These are phyloP conservation scores for Melaleuca alternifolia DNA, from an alignment of 345 rosid species.

Conservation along the genomic window DNA sequence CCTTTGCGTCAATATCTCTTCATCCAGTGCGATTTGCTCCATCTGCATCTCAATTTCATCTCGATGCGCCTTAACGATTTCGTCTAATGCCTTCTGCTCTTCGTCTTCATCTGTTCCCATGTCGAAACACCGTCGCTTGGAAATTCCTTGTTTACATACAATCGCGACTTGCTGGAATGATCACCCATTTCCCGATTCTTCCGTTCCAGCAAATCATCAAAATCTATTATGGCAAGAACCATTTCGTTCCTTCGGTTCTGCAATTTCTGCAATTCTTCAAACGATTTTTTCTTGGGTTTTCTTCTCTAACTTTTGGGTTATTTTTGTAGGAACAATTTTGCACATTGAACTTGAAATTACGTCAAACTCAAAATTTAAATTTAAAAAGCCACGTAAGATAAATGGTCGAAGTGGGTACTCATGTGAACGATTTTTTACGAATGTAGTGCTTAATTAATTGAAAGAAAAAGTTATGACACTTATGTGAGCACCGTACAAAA, in stretches of 20 bases:
- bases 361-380: no score
- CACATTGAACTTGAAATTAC: no score
- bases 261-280: constrained; percentile 66
- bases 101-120: constrained; percentile 57
- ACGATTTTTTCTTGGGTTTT: constrained; percentile 64
- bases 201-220: constrained; percentile 62
- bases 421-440: no score
- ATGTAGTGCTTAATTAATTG: no score
- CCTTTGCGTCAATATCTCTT: constrained; percentile 88
- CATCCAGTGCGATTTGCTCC: constrained; percentile 93
- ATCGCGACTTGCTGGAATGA: constrained; percentile 15
- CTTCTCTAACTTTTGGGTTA: constrained; percentile 56
- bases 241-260: constrained; percentile 83
- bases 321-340: no score
- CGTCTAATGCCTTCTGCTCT: constrained; percentile 78
- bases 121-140: constrained; percentile 7
- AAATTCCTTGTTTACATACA: constrained; percentile 10
- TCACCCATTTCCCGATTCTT: constrained; percentile 23
- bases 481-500: no score
- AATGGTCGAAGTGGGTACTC: no score
- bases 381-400: no score
- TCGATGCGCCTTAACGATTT: constrained; percentile 63
- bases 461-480: no score
- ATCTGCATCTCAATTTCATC: constrained; percentile 82
- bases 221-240: constrained; percentile 78